Percentiles rank a stretch among this genome's conserved stretches.
Conservation (phyloP, 257 asterid genomes). For the Fraxinus quadrangulata region DNA sequence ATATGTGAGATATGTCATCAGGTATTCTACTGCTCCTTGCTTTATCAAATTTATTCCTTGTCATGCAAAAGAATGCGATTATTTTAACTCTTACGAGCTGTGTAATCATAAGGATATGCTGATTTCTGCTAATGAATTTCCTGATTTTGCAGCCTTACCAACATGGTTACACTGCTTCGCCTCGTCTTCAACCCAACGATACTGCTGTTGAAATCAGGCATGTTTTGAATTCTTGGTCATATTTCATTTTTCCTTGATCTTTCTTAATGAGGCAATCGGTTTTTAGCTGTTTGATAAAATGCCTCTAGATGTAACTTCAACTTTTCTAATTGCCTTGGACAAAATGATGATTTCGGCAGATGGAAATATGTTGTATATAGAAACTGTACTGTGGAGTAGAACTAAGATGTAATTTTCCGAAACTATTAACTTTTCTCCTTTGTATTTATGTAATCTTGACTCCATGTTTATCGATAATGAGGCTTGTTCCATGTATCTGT, state of each 20-base stretch:
- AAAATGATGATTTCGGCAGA: not conserved
- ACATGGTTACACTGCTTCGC: slow-evolving; percentile 56
- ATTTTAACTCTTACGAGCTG: not conserved
- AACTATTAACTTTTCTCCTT: not conserved
- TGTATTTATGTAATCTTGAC: not conserved
- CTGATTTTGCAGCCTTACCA: slow-evolving; percentile 40
- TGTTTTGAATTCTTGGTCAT: not conserved
- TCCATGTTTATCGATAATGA: not conserved
- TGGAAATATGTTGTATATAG: not conserved
- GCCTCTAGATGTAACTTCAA: not conserved
- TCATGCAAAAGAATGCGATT: not conserved
- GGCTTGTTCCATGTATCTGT: not conserved
- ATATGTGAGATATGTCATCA: slow-evolving; percentile 59
- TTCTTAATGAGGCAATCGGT: not conserved
- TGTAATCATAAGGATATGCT: not conserved
- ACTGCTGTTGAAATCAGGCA: slow-evolving; percentile 45
- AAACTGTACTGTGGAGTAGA: not conserved
- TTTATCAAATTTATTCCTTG: not conserved
- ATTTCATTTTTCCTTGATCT: not conserved
- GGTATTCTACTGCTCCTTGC: slow-evolving; percentile 22
- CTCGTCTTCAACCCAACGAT: slow-evolving; percentile 39
- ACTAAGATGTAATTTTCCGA: not conserved
- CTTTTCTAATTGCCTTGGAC: not conserved
- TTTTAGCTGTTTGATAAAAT: not conserved
- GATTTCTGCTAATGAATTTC: not conserved